A percentile compares a stretch with the other conserved stretches of the same genome.
These are phyloP conservation scores for Meyerozyma guilliermondii DNA, from an alignment of 1,139 yeast species.

Conservation along the genomic window DNA sequence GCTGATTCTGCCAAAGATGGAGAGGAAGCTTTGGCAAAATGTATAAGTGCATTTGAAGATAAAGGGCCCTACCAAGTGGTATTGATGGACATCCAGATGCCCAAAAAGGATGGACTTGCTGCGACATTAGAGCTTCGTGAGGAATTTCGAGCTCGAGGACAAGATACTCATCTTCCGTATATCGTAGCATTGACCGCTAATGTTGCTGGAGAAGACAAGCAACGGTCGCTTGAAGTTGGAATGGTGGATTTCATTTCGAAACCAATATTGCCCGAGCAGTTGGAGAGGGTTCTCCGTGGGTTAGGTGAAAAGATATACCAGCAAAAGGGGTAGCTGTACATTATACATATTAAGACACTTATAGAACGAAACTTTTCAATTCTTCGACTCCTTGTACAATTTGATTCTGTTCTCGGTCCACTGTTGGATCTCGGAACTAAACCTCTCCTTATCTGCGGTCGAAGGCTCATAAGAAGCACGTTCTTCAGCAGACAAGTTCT, in stretches of 20 bases:
- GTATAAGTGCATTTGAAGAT: conserved; percentile 20
- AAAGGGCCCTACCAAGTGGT: conserved; percentile 43
- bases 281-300: conserved; percentile 28
- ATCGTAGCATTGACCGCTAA: conserved; percentile 53
- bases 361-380: neutral
- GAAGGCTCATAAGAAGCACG: conserved; percentile 24
- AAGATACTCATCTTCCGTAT: conserved; percentile 30
- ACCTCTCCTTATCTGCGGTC: conserved; percentile 15
- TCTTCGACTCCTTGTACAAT: conserved; percentile 13
- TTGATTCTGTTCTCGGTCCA: conserved; percentile 27
- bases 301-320: conserved; percentile 13
- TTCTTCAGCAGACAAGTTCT: conserved; percentile 21
- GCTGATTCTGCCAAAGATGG: conserved; percentile 58
- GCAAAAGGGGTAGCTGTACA: neutral
- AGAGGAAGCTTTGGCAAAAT: conserved; percentile 42
- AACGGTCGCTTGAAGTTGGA: conserved; percentile 43
- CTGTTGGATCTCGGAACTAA: conserved; percentile 15
- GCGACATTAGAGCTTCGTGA: conserved; percentile 34
- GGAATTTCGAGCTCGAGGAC: conserved; percentile 17
- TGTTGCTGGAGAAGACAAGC: conserved; percentile 52
- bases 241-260: conserved; percentile 54
- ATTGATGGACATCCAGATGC: conserved; percentile 55
- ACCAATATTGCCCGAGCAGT: conserved; percentile 48
- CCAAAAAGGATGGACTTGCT: conserved; percentile 48
- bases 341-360: neutral